Percentiles rank a stretch among this genome's conserved stretches.
Evolutionary conservation across 768 basidiomycete genomes (phyloP).

Genomic region (Leccinum uliginosum): DNA sequence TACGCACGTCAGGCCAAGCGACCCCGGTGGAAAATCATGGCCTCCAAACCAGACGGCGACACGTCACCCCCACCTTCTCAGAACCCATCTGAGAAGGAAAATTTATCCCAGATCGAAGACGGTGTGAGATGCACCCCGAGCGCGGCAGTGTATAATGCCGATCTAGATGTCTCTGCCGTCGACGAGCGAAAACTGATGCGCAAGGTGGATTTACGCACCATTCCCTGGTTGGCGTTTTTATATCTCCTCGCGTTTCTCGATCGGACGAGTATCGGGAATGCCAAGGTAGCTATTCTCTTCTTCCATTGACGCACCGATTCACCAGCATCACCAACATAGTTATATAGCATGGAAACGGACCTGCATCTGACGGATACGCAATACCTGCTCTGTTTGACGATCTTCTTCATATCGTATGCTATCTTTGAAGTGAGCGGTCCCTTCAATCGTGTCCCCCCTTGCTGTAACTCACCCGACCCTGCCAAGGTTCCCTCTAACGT

Average conservation of each 20-base stretch:
- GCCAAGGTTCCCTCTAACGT: constrained; percentile 63
- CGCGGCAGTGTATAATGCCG: constrained; percentile 31
- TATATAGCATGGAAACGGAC: constrained; percentile 58
- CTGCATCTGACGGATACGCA: constrained; percentile 62
- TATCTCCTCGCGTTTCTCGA: constrained; percentile 73
- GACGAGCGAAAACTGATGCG: constrained; percentile 67
- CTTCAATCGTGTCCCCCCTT: not conserved
- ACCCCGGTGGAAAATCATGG: not conserved
- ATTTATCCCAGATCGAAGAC: not conserved
- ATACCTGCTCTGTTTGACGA: constrained; percentile 59
- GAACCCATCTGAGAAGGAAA: constrained; percentile 7
- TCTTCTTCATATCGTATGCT: constrained; percentile 62
- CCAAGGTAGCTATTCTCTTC: constrained; percentile 10
- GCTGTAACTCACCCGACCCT: not conserved
- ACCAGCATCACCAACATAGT: constrained; percentile 31
- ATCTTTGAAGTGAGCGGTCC: constrained; percentile 53
- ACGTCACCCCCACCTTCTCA: not conserved
- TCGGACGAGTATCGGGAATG: constrained; percentile 51
- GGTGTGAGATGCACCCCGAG: not conserved
- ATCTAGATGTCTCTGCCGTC: constrained; percentile 54
- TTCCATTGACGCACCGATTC: not conserved
- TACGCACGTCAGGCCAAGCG: not conserved
- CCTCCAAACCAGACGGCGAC: not conserved
- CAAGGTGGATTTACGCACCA: constrained; percentile 63
- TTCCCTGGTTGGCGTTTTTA: constrained; percentile 70